Evolutionary conservation across 2,329 filamentous ascomycete species (phyloP), one percentile per base, ranked within the genome.

Genomic region (Apiospora rasikravindrae): DNA sequence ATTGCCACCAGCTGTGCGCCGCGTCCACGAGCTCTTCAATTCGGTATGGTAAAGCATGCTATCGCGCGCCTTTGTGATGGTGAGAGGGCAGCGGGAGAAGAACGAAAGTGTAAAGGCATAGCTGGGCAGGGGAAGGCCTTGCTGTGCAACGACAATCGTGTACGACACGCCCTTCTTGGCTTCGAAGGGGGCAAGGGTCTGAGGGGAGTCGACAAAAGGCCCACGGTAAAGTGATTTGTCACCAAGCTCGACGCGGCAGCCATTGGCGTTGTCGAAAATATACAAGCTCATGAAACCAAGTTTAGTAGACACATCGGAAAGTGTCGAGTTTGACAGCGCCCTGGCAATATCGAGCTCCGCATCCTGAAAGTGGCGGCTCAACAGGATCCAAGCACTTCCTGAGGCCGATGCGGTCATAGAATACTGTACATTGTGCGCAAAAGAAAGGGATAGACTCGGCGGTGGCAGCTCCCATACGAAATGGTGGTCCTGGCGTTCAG

Each of bases 131-230:
- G 93, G 92, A 5, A 98, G 87, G 49, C 92, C 91, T 77, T 97
- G 92, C 77, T 97, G 93, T 22, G 94, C 92, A 40, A 95, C 86
- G 10, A 95, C 93, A 11, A 93, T 84, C 1, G 87, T 89, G 75
- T 88, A 88, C 1, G 81, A 76, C 8, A 80, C 80, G 61, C 80
- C 81, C 6, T 82, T 81, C 29, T 81, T 81, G 4, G 84, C 86
- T 40, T 93, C 88, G 73, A 97, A 88, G 72, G 93, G 91, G 64
- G 97, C 90, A 10, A 99, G 89, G 0, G 94, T 97, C 81, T 98
- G 97, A 1, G 95, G 95, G 2, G 95, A 97, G 82, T 98, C 96
- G 45, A 98, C 94, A 74, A 94, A 98, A n/a, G 94, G 93, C 0
- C 93, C 93, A 47, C 92, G 90, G 77, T 94, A 90, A 0, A 93